Evolutionary conservation across 2,329 filamentous ascomycete species (phyloP), one percentile per base, ranked within the genome.

Genomic region (Colletotrichum gigasporum): DNA sequence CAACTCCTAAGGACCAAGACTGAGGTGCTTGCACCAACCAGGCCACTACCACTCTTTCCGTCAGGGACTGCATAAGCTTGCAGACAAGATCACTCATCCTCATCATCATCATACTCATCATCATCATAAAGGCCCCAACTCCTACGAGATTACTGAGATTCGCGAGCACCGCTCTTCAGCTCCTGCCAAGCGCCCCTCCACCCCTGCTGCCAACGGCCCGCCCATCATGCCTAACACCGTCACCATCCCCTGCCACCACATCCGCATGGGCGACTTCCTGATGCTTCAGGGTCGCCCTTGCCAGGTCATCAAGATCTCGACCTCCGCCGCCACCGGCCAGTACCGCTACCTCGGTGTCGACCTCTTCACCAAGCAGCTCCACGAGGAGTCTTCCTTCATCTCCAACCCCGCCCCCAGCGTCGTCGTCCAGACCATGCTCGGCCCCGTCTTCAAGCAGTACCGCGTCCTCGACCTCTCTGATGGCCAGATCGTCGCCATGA

Each of bases 361-460:
- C 83, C 92, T 99, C 76, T 99, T 99, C 93, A 97, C 94, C 87
- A 97, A 97, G 89, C 93, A 98, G 86, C 89, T 99, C 71, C 94
- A 98, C 78, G 96, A 99, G 86, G 96, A 99, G 91, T 97, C 93
- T 62, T 95, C 91, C 75, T 97, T 97, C 85, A 90, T 98, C 84
- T 94, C 93, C 83, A 96, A 97, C 91, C 96, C 96, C 70, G 93
- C 92, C 71, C 95, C 95, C 73, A 97, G 93, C 73, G 96, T 99
- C 67, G 90, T 98, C 69, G 95, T 99, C 75, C 96, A 99, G 91
- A 98, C 95, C 85, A 98, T 99, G 94, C 92, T 97, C 71, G 96
- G 95, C 74, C 96, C 96, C 69, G 90, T 98, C 85, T 97, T 98
- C 93, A 98, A 98, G 93, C 96, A 98, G 88, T 99, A 99, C 91